phyloP scores from a whole-genome alignment of 1,139 yeast species.

The Suhomyces choctaworum region DNA sequence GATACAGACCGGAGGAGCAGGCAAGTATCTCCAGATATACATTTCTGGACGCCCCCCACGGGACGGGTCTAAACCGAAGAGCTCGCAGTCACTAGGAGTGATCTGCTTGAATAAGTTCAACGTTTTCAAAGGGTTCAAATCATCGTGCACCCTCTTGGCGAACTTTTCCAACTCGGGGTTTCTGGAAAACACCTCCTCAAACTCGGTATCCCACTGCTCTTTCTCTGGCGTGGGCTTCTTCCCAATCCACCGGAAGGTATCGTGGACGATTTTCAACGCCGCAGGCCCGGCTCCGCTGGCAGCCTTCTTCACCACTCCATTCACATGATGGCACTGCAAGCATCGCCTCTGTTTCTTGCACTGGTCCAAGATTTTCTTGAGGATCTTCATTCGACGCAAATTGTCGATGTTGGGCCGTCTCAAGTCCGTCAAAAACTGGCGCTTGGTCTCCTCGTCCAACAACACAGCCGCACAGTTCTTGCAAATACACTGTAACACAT shows the following conservation, averaged over 20 bases:
- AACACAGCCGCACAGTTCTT: slow-evolving; percentile 82
- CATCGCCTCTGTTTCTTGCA: slow-evolving; percentile 95
- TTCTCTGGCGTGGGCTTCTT: slow-evolving; percentile 87
- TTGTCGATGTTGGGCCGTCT: slow-evolving; percentile 90
- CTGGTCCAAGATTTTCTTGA: slow-evolving; percentile 83
- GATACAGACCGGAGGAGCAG: slow-evolving; percentile 98
- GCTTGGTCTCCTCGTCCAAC: slow-evolving; percentile 69
- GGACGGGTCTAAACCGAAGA: slow-evolving; percentile 85
- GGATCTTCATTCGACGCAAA: slow-evolving; percentile 82
- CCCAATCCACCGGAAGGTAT: slow-evolving; percentile 93
- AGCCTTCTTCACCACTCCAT: slow-evolving; percentile 97
- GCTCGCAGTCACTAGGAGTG: slow-evolving; percentile 83
- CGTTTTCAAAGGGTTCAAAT: slow-evolving; percentile 89
- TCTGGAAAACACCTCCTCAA: slow-evolving; percentile 65
- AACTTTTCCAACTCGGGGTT: slow-evolving; percentile 90
- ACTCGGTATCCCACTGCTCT: slow-evolving; percentile 80
- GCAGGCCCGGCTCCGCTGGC: slow-evolving; percentile 93
- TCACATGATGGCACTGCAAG: slow-evolving; percentile 78
- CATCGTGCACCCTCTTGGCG: slow-evolving; percentile 86
- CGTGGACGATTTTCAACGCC: slow-evolving; percentile 91
- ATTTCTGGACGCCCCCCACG: slow-evolving; percentile 94
- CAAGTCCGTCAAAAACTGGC: slow-evolving; percentile 70
- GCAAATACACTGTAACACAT: slow-evolving; percentile 88
- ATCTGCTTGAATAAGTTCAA: slow-evolving; percentile 84
- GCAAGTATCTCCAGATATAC: slow-evolving; percentile 95